These are phyloP conservation scores for Podosphaera xanthii DNA, from an alignment of 2,329 filamentous ascomycete genomes.

Conservation along the genomic window DNA sequence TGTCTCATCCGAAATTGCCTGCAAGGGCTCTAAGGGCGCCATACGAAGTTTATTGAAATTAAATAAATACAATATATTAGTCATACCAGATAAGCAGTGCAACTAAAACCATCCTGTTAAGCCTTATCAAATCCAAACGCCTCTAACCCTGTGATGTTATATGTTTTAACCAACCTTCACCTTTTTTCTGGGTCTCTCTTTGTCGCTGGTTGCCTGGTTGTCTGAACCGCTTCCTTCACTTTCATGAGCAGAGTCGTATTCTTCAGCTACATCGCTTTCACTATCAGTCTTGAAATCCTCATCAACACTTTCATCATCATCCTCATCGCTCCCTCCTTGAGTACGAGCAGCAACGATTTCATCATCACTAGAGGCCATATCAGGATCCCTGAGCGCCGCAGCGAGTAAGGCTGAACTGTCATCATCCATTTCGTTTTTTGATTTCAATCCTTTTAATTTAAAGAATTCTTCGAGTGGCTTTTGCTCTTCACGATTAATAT, in stretches of 20 bases:
- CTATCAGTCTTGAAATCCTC: constrained; percentile 88
- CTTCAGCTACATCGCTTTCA: constrained; percentile 88
- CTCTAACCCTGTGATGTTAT: background rate
- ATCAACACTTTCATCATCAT: constrained; percentile 85
- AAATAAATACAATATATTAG: too few relatives aligned
- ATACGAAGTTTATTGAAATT: too few relatives aligned
- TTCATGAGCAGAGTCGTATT: constrained; percentile 80
- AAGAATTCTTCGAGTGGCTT: constrained; percentile 94
- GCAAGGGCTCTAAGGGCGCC: too few relatives aligned
- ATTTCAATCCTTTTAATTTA: constrained; percentile 79
- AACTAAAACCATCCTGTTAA: too few relatives aligned
- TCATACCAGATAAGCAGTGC: too few relatives aligned
- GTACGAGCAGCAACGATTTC: constrained; percentile 46
- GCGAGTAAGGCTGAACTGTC: constrained; percentile 52
- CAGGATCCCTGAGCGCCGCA: constrained; percentile 63
- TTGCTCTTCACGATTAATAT: constrained; percentile 97
- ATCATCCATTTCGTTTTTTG: constrained; percentile 97
- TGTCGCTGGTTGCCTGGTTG: constrained; percentile 28
- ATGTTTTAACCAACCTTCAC: constrained; percentile 8
- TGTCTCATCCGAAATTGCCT: too few relatives aligned
- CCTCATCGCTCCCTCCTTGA: constrained; percentile 77
- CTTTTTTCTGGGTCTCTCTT: constrained; percentile 29
- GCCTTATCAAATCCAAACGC: background rate
- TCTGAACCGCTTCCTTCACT: constrained; percentile 43
- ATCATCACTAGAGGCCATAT: constrained; percentile 51